Evolutionary conservation across 2,329 filamentous ascomycete genomes (phyloP).

Genomic region (Cytospora paraplurivora): DNA sequence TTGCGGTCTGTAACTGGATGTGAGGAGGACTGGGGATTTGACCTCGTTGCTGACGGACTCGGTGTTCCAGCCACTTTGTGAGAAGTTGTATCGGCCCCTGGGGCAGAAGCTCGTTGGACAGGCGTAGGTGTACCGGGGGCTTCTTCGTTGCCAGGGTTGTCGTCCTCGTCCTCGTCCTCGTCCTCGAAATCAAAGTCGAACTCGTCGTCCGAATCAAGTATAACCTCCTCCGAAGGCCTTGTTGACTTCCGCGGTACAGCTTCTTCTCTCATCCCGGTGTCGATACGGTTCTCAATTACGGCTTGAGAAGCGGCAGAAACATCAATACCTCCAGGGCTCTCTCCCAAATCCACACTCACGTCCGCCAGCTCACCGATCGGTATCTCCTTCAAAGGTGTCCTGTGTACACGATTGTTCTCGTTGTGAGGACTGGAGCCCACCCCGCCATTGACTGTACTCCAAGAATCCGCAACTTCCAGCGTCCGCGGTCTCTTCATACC

Average conservation of each 20-base stretch:
- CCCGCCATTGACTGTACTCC: constrained; percentile 40
- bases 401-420: neutral
- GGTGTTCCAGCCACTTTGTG: neutral
- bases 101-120: constrained; percentile 19
- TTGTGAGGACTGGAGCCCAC: constrained; percentile 11
- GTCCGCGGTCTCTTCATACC: constrained; percentile 36
- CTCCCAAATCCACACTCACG: constrained; percentile 27
- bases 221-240: constrained; percentile 38
- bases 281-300: neutral
- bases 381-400: constrained; percentile 29
- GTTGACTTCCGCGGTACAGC: constrained; percentile 7
- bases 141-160: constrained; percentile 26
- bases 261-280: constrained; percentile 2
- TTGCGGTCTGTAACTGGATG: constrained; percentile 1
- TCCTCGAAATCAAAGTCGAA: constrained; percentile 37
- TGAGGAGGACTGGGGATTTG: neutral
- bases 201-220: constrained; percentile 55
- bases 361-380: constrained; percentile 14
- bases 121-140: constrained; percentile 33
- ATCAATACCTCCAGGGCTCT: neutral
- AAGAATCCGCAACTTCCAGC: constrained; percentile 51
- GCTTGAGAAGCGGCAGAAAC: neutral
- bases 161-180: constrained; percentile 33
- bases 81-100: too few species aligned
- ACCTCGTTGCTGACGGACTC: neutral